These are phyloP conservation scores for Prosopis cineraria DNA, from an alignment of 306 rosid genomes.

Conservation along the genomic window DNA sequence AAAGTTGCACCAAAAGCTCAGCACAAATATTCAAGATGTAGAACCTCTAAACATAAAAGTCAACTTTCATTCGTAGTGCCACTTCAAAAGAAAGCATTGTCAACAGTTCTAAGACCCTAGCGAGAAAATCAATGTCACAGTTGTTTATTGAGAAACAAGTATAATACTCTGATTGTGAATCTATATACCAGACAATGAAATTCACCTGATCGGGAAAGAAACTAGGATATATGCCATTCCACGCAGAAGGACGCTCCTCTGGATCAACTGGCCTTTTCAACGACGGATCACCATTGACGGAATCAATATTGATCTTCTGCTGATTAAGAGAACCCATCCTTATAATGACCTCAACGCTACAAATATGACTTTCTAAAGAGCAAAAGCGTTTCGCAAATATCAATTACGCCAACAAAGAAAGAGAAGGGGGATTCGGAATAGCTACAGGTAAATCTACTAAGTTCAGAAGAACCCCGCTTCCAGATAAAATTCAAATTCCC, in stretches of 20 bases:
- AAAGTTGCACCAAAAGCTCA: constrained; percentile 16
- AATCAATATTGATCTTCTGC: constrained; percentile 60
- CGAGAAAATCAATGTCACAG: background rate
- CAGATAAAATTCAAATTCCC: background rate
- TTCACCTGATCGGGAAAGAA: constrained; percentile 74
- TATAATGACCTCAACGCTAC: constrained; percentile 17
- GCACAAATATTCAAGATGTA: background rate
- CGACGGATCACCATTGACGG: constrained; percentile 54
- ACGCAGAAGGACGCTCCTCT: constrained; percentile 56
- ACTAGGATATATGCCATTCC: constrained; percentile 66
- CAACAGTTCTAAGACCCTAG: background rate
- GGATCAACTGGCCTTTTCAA: constrained; percentile 59
- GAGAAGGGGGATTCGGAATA: background rate
- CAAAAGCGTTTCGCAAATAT: constrained; percentile 11
- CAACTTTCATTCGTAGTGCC: constrained; percentile 14
- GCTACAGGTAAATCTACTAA: constrained; percentile 19
- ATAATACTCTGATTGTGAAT: constrained; percentile 2
- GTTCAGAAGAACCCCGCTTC: constrained; percentile 8
- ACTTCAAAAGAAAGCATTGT: background rate
- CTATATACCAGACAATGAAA: constrained; percentile 25
- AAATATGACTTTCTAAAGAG: constrained; percentile 13
- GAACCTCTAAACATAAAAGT: background rate
- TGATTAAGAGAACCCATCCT: constrained; percentile 34
- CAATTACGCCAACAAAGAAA: background rate
- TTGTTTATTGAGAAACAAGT: background rate